Evolutionary conservation across 768 basidiomycete species (phyloP).

Genomic region (Rhizopogon vesiculosus): DNA sequence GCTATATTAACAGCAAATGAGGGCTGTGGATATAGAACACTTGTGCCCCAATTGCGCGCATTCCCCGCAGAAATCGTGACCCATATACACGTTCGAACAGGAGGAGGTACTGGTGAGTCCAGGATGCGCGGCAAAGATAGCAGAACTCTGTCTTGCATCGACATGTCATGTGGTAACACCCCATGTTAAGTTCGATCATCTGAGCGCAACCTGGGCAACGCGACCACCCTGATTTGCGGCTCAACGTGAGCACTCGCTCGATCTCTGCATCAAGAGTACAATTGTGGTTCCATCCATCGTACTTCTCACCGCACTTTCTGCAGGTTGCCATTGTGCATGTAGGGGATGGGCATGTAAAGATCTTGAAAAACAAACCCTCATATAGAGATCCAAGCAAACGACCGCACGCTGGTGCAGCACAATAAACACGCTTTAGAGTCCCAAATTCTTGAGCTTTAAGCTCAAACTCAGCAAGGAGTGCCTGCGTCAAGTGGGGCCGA

Average conservation of each 20-base stretch:
- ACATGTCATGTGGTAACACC: slow-evolving; percentile 39
- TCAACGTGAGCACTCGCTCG: slow-evolving; percentile 22
- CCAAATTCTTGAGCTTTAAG: slow-evolving; percentile 26
- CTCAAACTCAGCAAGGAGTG: slow-evolving; percentile 14
- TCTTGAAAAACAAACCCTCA: slow-evolving; percentile 18
- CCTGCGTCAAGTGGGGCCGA: slow-evolving; percentile 16
- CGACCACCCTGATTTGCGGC: slow-evolving; percentile 27
- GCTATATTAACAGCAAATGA: not conserved
- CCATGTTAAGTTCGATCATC: slow-evolving; percentile 32
- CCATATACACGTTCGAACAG: not conserved
- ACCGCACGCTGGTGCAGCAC: slow-evolving; percentile 29
- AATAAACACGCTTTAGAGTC: slow-evolving; percentile 34
- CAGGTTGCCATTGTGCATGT: slow-evolving; percentile 19
- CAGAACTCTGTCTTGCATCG: slow-evolving; percentile 35
- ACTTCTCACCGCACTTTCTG: slow-evolving; percentile 17
- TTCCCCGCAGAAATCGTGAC: not conserved
- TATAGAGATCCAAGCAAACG: slow-evolving; percentile 30
- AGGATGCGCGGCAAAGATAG: slow-evolving; percentile 45
- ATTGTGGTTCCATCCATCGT: slow-evolving; percentile 19
- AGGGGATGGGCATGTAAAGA: slow-evolving; percentile 17
- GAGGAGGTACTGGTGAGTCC: slow-evolving; percentile 32
- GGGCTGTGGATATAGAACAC: not conserved
- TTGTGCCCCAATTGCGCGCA: not conserved
- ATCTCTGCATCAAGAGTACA: slow-evolving; percentile 22
- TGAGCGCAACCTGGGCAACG: slow-evolving; percentile 35